Conservation (phyloP, 2,329 filamentous ascomycete species). For the Arthrocladium fulminans region DNA sequence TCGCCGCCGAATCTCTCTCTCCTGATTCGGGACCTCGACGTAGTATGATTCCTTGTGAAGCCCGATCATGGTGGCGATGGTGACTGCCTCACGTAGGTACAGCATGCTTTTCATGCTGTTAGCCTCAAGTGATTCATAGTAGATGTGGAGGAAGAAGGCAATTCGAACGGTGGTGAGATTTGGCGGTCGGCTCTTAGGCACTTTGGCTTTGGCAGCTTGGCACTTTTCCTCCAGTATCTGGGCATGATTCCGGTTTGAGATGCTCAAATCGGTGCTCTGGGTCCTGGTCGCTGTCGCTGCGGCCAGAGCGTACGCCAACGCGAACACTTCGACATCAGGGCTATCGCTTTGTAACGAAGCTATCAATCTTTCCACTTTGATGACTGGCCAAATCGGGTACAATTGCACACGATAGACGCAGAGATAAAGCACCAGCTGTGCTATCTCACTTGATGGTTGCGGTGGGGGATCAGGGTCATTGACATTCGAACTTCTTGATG, state of each 20-base stretch:
- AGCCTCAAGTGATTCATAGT: conserved; percentile 26
- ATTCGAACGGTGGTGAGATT: conserved; percentile 38
- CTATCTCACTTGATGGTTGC: conserved; percentile 13
- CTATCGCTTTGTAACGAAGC: conserved; percentile 29
- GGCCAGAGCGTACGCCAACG: conserved; percentile 40
- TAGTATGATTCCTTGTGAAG: conserved; percentile 41
- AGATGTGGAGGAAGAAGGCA: conserved; percentile 46
- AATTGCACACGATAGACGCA: conserved; percentile 43
- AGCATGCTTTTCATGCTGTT: conserved; percentile 38
- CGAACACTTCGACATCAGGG: conserved; percentile 30
- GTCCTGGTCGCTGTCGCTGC: conserved; percentile 41
- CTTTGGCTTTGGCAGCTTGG: conserved; percentile 20
- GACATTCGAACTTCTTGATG: conserved; percentile 16
- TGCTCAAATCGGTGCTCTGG: conserved; percentile 15
- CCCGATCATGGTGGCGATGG: conserved; percentile 42
- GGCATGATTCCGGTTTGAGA: conserved; percentile 3
- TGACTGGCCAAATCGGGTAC: conserved; percentile 46
- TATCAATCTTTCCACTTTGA: conserved; percentile 38
- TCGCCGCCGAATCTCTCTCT: conserved; percentile 40
- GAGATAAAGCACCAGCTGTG: conserved; percentile 27
- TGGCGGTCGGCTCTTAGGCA: conserved; percentile 1
- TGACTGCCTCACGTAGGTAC: conserved; percentile 44
- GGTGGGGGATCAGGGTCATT: conserved; percentile 10
- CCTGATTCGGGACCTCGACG: conserved; percentile 26
- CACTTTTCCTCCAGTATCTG: conserved; percentile 30